Evolutionary conservation across 1,284 basidiomycete species (phyloP).

Genomic region (Apiotrichum siamense): DNA sequence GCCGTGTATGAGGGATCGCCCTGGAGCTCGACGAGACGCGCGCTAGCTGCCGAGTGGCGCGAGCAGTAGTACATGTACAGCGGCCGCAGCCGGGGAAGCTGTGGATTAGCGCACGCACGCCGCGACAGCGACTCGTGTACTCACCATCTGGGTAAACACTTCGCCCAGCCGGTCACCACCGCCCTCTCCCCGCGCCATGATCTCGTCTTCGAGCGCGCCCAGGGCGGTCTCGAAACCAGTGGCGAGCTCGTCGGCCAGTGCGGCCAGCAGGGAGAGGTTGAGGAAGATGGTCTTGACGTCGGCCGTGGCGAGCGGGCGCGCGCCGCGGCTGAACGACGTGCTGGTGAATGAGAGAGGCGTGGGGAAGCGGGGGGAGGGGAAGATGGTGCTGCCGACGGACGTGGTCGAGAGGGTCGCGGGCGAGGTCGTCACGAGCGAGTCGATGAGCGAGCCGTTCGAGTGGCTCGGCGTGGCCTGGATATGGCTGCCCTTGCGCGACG

Average conservation of each 20-base stretch:
- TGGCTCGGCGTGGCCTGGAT: background rate
- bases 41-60: conserved; percentile 68
- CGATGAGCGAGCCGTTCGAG: conserved; percentile 1
- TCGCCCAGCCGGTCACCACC: conserved; percentile 66
- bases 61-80: conserved; percentile 84
- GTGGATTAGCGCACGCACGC: background rate
- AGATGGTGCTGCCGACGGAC: background rate
- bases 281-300: conserved; percentile 71
- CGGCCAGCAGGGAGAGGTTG: conserved; percentile 68
- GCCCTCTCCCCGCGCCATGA: conserved; percentile 51
- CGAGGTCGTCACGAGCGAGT: conserved; percentile 7
- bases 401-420: background rate
- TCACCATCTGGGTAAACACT: conserved; percentile 67
- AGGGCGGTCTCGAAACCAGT: conserved; percentile 45
- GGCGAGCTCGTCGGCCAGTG: conserved; percentile 62
- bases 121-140: too few relatives aligned
- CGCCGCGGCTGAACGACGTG: background rate
- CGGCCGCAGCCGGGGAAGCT: conserved; percentile 71
- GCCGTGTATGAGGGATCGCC: conserved; percentile 45
- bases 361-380: conserved; percentile 2
- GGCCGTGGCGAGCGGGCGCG: conserved; percentile 60
- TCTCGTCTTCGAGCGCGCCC: conserved; percentile 41
- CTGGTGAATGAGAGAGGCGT: conserved; percentile 1
- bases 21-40: conserved; percentile 55
- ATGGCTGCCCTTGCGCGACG: conserved; percentile 4